A percentile compares a stretch with the other conserved stretches of the same genome.
Evolutionary conservation across 2,329 filamentous ascomycete species (phyloP).

Genomic region (Phoma herbarum): DNA sequence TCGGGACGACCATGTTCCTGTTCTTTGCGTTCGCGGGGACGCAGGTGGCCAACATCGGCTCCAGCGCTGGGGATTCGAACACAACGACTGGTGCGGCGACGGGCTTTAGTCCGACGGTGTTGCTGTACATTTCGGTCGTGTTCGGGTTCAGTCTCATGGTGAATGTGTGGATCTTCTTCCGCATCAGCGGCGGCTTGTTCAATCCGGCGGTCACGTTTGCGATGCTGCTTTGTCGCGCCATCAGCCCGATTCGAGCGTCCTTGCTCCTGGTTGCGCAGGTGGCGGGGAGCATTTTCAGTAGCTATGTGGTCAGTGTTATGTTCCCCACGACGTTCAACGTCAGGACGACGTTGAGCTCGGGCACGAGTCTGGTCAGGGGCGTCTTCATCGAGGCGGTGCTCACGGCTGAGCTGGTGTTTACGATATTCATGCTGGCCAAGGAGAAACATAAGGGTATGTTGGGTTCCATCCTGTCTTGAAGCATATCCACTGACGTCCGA

Average conservation of each 20-base stretch:
- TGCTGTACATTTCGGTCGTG: conserved; percentile 50
- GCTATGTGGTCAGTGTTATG: conserved; percentile 55
- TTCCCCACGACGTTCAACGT: conserved; percentile 59
- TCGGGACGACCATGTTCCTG: conserved; percentile 57
- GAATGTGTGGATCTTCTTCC: conserved; percentile 53
- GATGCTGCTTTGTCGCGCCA: conserved; percentile 51
- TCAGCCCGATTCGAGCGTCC: conserved; percentile 54
- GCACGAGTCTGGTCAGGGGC: conserved; percentile 55
- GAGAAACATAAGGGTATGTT: conserved; percentile 69
- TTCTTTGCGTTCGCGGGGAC: conserved; percentile 57
- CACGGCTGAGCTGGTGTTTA: conserved; percentile 50
- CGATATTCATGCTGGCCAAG: conserved; percentile 68
- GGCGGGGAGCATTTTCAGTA: conserved; percentile 55
- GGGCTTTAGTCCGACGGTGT: conserved; percentile 25
- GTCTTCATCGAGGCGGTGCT: conserved; percentile 55
- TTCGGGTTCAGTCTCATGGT: conserved; percentile 52
- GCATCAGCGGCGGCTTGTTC: conserved; percentile 47
- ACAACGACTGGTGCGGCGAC: conserved; percentile 52
- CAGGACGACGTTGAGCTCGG: conserved; percentile 54
- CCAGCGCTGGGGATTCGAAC: conserved; percentile 43
- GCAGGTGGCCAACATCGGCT: conserved; percentile 60
- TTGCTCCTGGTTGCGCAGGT: conserved; percentile 58
- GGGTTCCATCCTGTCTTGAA: not conserved
- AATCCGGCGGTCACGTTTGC: conserved; percentile 48
- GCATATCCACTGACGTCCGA: conserved; percentile 2